Evolutionary conservation across 306 rosid species (phyloP), one percentile per base, ranked within the genome.

Genomic region (Corylus avellana): DNA sequence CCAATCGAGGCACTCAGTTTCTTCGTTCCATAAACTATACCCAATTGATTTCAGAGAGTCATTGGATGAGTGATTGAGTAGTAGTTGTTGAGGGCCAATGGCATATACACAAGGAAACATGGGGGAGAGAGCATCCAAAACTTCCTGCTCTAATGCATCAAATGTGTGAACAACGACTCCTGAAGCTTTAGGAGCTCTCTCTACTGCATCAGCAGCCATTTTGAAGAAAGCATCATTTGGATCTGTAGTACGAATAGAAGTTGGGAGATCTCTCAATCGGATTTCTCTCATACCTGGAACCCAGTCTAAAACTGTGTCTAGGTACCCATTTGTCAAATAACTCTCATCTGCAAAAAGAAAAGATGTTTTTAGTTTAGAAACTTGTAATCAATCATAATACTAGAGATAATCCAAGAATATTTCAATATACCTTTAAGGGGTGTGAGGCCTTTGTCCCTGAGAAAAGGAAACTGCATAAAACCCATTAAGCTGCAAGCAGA

Each of bases 1-100:
- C 81, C 81, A 78, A 46, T 70, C 1, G 42, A 78, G 75, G 10
- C 81, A 78, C 48, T 78, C 75, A 5, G 69, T 55, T 44, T 78
- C 75, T 46, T 78, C 70, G 10, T 69, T 69, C 81, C 75, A 69
- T 8, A 70, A 67, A 70, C 69, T 78, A 7, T 44, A 78, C 35
- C 70, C 61, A 48, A 68, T 27, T 13, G 39, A 39, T 8, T 56
- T 27, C 8, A 22, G 48, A 8, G 14, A 51, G 35, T 57, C 46
- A 29, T 50, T 32, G 4, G 61, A 50, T 70, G 50, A 25, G 12
- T 47, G 59, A 17, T 78, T 18, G 2, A 78, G 70, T 5, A 69
- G 55, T 0, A 56, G 46, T 20, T 78, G 75, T 9, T 35, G 70
- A 44, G 76, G 81, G 49, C 81, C 81, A 56, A 78, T 57, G 8